Evolutionary conservation across 1,139 yeast species (phyloP).

Genomic region (Candida sanyaensis): DNA sequence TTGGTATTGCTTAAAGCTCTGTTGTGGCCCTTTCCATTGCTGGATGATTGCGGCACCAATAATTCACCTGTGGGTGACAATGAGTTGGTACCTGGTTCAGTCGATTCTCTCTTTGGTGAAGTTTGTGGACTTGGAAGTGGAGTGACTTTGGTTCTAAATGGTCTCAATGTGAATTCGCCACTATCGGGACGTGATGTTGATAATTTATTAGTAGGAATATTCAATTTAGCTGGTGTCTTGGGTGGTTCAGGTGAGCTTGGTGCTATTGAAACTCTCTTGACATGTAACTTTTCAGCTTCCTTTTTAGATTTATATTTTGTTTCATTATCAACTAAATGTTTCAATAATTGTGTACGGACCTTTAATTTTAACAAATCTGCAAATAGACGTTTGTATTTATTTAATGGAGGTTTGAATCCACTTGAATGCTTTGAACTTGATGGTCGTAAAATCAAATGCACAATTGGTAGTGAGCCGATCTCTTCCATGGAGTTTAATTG

Average conservation of each 20-base stretch:
- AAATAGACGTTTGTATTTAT: constrained; percentile 27
- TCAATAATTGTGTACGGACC: constrained; percentile 26
- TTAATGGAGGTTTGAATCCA: constrained; percentile 47
- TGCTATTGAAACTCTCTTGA: constrained; percentile 22
- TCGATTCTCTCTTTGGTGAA: constrained; percentile 28
- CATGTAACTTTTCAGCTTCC: constrained; percentile 32
- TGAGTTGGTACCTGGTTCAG: not conserved
- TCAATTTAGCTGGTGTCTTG: constrained; percentile 2
- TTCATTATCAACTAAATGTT: constrained; percentile 32
- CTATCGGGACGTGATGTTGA: constrained; percentile 20
- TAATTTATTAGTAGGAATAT: not conserved
- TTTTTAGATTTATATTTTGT: constrained; percentile 28
- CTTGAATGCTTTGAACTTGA: constrained; percentile 34
- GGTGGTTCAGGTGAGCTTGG: constrained; percentile 16
- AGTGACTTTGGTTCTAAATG: constrained; percentile 43
- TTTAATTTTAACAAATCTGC: constrained; percentile 29
- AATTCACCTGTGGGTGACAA: not conserved
- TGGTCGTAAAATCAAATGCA: constrained; percentile 46
- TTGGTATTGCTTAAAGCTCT: constrained; percentile 24
- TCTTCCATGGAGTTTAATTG: constrained; percentile 37
- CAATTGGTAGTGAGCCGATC: constrained; percentile 42
- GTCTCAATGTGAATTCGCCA: constrained; percentile 41
- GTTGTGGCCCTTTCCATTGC: not conserved
- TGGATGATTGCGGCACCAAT: not conserved
- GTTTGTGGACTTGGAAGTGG: constrained; percentile 44